Evolutionary conservation across 2,329 filamentous ascomycete genomes (phyloP).

Genomic region (Aspergillus melleus): DNA sequence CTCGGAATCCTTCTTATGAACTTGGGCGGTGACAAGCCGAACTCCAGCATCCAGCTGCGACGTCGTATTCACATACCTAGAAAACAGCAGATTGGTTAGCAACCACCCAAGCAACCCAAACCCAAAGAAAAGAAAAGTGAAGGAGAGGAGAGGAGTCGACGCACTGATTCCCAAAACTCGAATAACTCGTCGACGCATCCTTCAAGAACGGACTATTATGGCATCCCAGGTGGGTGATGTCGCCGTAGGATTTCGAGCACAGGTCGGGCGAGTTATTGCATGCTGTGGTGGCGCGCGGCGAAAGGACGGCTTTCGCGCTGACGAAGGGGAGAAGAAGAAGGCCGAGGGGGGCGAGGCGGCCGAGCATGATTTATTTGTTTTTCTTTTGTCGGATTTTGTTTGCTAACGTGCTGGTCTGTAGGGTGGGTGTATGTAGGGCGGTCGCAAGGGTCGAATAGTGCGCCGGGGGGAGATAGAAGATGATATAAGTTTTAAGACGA

Average conservation of each 20-base stretch:
- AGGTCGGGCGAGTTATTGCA: constrained; percentile 82
- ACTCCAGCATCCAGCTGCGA: constrained; percentile 70
- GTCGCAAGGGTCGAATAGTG: neutral
- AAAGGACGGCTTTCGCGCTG: constrained; percentile 28
- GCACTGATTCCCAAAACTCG: constrained; percentile 69
- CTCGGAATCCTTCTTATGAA: constrained; percentile 61
- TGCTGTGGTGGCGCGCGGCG: constrained; percentile 44
- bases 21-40: constrained; percentile 69
- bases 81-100: neutral
- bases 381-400: neutral
- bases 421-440: neutral
- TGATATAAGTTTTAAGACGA: no score
- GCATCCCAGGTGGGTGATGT: constrained; percentile 75
- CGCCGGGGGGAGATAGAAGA: neutral
- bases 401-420: neutral
- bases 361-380: constrained; percentile 23
- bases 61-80: constrained; percentile 63
- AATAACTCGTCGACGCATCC: constrained; percentile 61
- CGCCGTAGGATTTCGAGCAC: constrained; percentile 70
- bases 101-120: neutral
- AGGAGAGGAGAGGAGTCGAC: constrained; percentile 7
- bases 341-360: constrained; percentile 26
- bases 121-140: no score
- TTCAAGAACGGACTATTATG: constrained; percentile 74
- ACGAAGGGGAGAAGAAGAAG: constrained; percentile 32